Conservation (phyloP, 106 monocot species). For the Ottelia alismoides region DNA sequence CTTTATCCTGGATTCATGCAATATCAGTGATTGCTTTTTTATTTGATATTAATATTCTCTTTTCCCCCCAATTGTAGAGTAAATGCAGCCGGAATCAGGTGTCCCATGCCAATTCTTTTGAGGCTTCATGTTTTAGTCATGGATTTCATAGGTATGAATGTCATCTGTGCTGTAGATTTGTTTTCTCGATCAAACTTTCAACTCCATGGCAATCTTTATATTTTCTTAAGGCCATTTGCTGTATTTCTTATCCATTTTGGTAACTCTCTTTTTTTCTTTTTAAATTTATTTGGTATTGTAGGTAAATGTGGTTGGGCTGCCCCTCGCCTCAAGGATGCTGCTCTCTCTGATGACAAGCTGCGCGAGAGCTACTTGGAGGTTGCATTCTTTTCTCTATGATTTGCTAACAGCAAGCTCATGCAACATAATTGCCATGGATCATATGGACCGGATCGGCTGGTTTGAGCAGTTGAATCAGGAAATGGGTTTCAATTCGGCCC, state of each 20-base stretch:
- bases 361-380: conserved; percentile 78
- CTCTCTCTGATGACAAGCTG: conserved; percentile 73
- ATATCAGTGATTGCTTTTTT: too few species aligned
- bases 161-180: background rate
- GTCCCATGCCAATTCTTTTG: conserved; percentile 70
- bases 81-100: conserved; percentile 88
- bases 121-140: conserved; percentile 92
- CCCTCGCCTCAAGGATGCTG: conserved; percentile 93
- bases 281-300: conserved; percentile 7
- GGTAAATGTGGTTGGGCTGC: conserved; percentile 96
- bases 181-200: too few species aligned
- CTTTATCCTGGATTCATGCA: too few species aligned
- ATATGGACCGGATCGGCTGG: too few species aligned
- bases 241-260: too few species aligned
- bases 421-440: too few species aligned
- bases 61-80: conserved; percentile 29
- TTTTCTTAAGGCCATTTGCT: background rate
- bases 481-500: too few species aligned
- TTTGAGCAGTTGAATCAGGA: too few species aligned
- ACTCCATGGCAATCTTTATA: background rate
- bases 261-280: too few species aligned
- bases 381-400: too few species aligned
- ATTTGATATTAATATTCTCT: too few species aligned
- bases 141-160: conserved; percentile 86
- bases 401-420: too few species aligned